Conservation (phyloP, 768 basidiomycete genomes). For the Tricholoma sp. region DNA sequence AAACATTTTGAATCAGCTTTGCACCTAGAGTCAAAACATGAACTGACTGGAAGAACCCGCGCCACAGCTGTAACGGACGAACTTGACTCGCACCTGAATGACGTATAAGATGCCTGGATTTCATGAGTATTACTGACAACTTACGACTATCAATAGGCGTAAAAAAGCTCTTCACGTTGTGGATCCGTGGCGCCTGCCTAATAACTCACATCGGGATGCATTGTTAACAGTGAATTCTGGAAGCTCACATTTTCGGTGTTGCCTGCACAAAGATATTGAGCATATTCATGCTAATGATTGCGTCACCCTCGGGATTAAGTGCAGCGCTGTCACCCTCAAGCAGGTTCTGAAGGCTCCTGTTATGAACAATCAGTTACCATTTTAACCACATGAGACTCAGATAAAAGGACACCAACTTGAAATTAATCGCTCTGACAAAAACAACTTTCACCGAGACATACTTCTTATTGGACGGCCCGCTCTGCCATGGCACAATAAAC, state of each 20-base stretch:
- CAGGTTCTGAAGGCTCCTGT: slow-evolving; percentile 11
- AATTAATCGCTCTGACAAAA: slow-evolving; percentile 20
- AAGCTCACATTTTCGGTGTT: slow-evolving; percentile 22
- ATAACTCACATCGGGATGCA: not conserved
- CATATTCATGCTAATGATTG: slow-evolving; percentile 24
- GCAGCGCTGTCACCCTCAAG: slow-evolving; percentile 9
- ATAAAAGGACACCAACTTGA: slow-evolving; percentile 11
- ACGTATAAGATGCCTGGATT: slow-evolving; percentile 2
- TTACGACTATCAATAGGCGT: slow-evolving; percentile 14
- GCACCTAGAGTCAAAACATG: not conserved
- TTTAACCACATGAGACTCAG: not conserved
- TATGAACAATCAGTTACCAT: not conserved
- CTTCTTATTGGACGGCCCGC: slow-evolving; percentile 8
- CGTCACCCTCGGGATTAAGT: slow-evolving; percentile 14
- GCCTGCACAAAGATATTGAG: slow-evolving; percentile 30
- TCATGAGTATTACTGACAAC: not conserved
- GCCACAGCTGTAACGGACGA: slow-evolving; percentile 33
- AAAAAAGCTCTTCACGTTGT: slow-evolving; percentile 24
- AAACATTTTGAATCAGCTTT: not conserved
- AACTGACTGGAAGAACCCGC: slow-evolving; percentile 39
- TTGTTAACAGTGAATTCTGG: no score
- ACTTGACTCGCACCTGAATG: slow-evolving; percentile 13
- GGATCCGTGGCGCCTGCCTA: slow-evolving; percentile 17
- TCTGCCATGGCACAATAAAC: slow-evolving; percentile 20
- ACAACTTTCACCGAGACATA: slow-evolving; percentile 18